A percentile compares a stretch with the other conserved stretches of the same genome.
Evolutionary conservation across 192 early-diverging fungal genomes (phyloP).

Genomic region (Umbelopsis sp.): DNA sequence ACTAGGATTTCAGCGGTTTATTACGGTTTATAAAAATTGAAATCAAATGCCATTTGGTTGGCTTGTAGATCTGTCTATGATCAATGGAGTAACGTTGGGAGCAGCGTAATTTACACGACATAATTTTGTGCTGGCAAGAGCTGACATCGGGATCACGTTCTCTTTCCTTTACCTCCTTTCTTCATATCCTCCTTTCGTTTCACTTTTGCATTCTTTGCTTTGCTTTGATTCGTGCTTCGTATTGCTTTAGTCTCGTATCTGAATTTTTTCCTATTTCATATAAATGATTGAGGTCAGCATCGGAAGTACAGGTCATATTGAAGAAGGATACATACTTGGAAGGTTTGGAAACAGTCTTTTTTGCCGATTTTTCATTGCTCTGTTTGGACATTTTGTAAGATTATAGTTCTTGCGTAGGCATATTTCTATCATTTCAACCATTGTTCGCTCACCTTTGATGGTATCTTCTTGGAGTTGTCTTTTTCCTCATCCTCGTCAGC

Average conservation of each 20-base stretch:
- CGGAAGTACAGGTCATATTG: background rate
- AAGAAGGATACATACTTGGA: background rate
- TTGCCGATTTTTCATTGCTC: background rate
- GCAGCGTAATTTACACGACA: background rate
- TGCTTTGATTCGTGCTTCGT: slow-evolving; percentile 3
- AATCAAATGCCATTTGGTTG: no score
- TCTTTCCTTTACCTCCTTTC: slow-evolving; percentile 12
- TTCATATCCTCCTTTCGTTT: background rate
- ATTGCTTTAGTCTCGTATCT: slow-evolving; percentile 15
- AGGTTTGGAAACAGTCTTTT: background rate
- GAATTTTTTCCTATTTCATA: slow-evolving; percentile 1
- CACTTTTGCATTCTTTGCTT: background rate
- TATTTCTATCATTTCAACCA: no score
- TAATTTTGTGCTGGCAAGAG: background rate
- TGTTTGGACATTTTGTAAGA: background rate
- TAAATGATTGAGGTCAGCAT: background rate
- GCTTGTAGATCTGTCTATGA: no score
- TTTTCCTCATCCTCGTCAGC: background rate
- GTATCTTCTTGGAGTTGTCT: background rate
- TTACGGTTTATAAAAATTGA: no score
- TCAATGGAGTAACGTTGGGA: background rate
- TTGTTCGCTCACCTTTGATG: background rate
- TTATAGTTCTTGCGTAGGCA: no score
- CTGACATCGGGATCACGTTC: background rate
- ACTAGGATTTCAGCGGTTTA: no score